Conservation (phyloP, 805 yeast species). For the Yamadazyma scolyti region DNA sequence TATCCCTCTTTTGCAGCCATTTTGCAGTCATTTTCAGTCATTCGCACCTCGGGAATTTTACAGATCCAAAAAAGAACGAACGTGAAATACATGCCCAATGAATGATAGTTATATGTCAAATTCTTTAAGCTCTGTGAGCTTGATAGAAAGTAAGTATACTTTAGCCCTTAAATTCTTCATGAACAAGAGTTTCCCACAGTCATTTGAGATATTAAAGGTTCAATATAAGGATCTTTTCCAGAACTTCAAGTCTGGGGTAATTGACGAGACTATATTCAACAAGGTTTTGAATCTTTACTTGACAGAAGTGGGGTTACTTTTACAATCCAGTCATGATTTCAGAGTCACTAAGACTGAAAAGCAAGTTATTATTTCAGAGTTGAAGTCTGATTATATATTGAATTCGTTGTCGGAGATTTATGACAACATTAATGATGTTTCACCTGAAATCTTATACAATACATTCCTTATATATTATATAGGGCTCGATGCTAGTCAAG, state of each 20-base stretch:
- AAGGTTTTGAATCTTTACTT: constrained; percentile 34
- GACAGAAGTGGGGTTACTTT: constrained; percentile 26
- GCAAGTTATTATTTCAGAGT: constrained; percentile 11
- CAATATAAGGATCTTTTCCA: constrained; percentile 18
- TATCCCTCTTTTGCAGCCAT: too few relatives aligned
- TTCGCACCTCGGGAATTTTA: too few relatives aligned
- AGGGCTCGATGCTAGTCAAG: constrained; percentile 16
- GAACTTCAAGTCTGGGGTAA: constrained; percentile 19
- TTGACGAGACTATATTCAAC: constrained; percentile 25
- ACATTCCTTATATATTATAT: constrained; percentile 25
- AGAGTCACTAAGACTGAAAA: constrained; percentile 7
- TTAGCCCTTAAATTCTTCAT: constrained; percentile 36
- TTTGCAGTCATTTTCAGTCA: too few relatives aligned
- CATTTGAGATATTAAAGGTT: constrained; percentile 22
- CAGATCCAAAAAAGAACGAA: too few relatives aligned
- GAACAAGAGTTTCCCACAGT: constrained; percentile 32
- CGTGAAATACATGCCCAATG: too few relatives aligned
- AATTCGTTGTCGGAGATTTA: constrained; percentile 16
- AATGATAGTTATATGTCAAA: constrained; percentile 3
- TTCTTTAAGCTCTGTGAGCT: constrained; percentile 7
- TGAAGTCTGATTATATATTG: constrained; percentile 16
- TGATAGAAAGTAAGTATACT: constrained; percentile 19
- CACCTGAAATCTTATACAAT: constrained; percentile 31
- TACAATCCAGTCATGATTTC: constrained; percentile 10
- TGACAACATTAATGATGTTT: constrained; percentile 18